These are phyloP conservation scores for Xylaria multiplex DNA, from an alignment of 2,329 filamentous ascomycete species.

Conservation along the genomic window DNA sequence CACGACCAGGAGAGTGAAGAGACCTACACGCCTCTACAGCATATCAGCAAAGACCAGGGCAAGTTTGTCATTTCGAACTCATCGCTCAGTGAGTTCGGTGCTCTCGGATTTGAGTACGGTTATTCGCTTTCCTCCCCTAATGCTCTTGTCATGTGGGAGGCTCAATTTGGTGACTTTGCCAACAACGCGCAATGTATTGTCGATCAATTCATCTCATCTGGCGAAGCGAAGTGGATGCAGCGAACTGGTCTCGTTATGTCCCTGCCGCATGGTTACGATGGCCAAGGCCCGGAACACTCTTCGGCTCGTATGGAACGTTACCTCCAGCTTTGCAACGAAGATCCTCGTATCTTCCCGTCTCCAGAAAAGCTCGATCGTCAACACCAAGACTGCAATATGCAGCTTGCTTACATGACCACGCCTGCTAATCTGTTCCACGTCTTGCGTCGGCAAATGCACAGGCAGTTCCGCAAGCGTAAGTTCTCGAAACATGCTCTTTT, in stretches of 20 bases:
- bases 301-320: constrained; percentile 97
- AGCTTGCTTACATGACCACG: constrained; percentile 96
- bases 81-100: constrained; percentile 75
- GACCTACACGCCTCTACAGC: constrained; percentile 91
- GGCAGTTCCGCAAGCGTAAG: constrained; percentile 99
- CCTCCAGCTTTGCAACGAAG: constrained; percentile 96
- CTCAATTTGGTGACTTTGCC: constrained; percentile 99
- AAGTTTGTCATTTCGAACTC: constrained; percentile 98
- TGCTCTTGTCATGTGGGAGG: constrained; percentile 98
- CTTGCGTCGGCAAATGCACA: constrained; percentile 95
- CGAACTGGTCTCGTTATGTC: constrained; percentile 96
- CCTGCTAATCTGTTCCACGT: constrained; percentile 97
- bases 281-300: constrained; percentile 97
- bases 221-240: constrained; percentile 99
- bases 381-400: constrained; percentile 99
- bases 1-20: constrained; percentile 96
- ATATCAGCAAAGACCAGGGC: constrained; percentile 90
- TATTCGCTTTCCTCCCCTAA: constrained; percentile 98
- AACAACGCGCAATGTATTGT: constrained; percentile 99
- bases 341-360: constrained; percentile 90
- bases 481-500: constrained; percentile 36
- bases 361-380: constrained; percentile 92
- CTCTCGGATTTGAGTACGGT: constrained; percentile 96
- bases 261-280: constrained; percentile 96
- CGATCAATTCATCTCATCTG: constrained; percentile 97